Evolutionary conservation across 305 asterid species (phyloP), one percentile per base, ranked within the genome.

Genomic region (Lippia alba): DNA sequence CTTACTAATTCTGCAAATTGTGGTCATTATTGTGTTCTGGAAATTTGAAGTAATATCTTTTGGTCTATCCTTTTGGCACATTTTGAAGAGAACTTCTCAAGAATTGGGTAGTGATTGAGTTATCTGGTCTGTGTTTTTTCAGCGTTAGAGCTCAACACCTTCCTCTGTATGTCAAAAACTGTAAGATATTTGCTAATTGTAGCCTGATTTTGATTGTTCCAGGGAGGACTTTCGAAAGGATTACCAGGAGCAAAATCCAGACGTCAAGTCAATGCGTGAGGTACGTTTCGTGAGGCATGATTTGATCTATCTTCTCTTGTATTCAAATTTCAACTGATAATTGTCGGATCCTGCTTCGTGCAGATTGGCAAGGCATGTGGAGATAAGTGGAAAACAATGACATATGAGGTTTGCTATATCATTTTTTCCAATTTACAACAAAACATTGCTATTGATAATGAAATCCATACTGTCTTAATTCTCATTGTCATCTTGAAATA

Each of bases 221-320:
- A 93, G 98, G 92, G 98, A 93, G 86, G 97, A 93, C 79, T 93
- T 93, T 71, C 97, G 98, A n/a, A 94, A 86, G 87, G 97, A 77
- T 65, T 94, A 81, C 73, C 97, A 87, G 75, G 92, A 85, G 72
- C 81, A 72, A 74, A 91, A 94, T 79, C 98, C 98, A 3, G 91
- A 83, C 78, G 73, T 94, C 72, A 94, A 86, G 83, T 82, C 97
- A 65, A 94, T 94, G 98, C 92, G 97, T 7, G 89, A 91, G 78
- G 98, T 93, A 83, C 64, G 85, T 76, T 46, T 34, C 57, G 10
- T 56, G 54, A 48, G 39, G 36, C 67, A 40, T 17, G 41, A 48
- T 64, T 46, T 41, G 19, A n/a, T 46, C 8, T 60, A 14, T 11
- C 60, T 66, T 51, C 50, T 40, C 32, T 72, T 60, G 34, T 51